Evolutionary conservation across 768 basidiomycete genomes (phyloP).

Genomic region (Russula griseocarnosa): DNA sequence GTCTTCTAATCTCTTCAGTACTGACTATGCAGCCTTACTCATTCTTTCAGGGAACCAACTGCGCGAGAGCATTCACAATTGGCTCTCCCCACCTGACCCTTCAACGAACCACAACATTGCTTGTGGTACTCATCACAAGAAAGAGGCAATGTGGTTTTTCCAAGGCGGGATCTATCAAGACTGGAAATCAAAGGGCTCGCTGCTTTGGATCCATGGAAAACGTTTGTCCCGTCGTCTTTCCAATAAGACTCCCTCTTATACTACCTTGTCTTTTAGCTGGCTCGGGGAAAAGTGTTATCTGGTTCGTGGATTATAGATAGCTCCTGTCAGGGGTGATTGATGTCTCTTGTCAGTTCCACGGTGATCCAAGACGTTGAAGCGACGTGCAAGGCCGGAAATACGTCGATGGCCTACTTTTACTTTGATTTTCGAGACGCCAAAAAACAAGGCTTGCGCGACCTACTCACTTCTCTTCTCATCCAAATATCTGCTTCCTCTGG

Average conservation of each 20-base stretch:
- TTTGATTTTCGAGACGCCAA: background rate
- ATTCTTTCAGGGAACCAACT: background rate
- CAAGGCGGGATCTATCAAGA: background rate
- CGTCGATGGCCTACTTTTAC: slow-evolving; percentile 5
- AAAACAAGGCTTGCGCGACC: background rate
- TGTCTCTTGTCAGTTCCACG: background rate
- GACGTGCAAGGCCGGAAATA: background rate
- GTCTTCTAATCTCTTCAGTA: background rate
- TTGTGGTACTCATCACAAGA: background rate
- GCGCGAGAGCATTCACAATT: background rate
- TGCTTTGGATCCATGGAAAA: slow-evolving; percentile 12
- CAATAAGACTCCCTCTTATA: background rate
- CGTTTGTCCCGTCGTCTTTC: background rate
- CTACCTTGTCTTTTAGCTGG: background rate
- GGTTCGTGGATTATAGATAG: background rate
- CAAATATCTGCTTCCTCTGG: background rate
- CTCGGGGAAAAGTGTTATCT: slow-evolving; percentile 9
- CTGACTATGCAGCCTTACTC: background rate
- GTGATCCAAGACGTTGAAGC: slow-evolving; percentile 5
- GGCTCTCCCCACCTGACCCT: slow-evolving; percentile 17
- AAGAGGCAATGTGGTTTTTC: background rate
- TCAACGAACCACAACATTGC: slow-evolving; percentile 4
- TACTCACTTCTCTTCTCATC: slow-evolving; percentile 3
- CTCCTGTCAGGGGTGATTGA: background rate
- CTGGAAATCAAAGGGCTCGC: background rate